Conservation (phyloP, 495 filamentous ascomycete species). For the Penicillium waksmanii region DNA sequence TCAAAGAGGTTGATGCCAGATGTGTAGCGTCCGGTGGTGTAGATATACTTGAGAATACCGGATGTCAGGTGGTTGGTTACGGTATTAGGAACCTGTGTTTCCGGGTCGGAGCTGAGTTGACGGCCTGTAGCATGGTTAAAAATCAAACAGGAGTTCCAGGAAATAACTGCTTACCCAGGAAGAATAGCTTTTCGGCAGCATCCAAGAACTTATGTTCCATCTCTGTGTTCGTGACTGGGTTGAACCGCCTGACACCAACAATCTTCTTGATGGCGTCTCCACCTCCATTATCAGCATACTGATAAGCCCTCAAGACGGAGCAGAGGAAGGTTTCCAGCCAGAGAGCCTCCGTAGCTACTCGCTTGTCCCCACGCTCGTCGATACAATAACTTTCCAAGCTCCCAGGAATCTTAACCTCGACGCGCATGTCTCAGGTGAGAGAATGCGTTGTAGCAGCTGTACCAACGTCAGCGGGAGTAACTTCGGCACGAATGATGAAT, state of each 20-base stretch:
- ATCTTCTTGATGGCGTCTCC: slow-evolving; percentile 93
- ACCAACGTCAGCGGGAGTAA: slow-evolving; percentile 22
- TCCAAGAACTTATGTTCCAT: slow-evolving; percentile 96
- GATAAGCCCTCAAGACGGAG: slow-evolving; percentile 88
- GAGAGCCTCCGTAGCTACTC: slow-evolving; percentile 85
- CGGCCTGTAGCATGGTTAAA: slow-evolving; percentile 63
- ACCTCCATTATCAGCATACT: slow-evolving; percentile 92
- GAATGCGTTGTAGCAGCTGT: slow-evolving; percentile 98
- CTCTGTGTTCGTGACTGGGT: slow-evolving; percentile 95
- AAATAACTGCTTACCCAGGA: slow-evolving; percentile 65
- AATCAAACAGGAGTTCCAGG: neutral
- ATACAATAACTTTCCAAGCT: slow-evolving; percentile 95
- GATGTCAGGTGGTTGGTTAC: slow-evolving; percentile 95
- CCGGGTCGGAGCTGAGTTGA: slow-evolving; percentile 94
- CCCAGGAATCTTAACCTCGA: slow-evolving; percentile 94
- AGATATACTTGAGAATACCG: slow-evolving; percentile 93
- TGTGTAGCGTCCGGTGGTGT: slow-evolving; percentile 91
- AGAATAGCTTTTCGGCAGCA: slow-evolving; percentile 92
- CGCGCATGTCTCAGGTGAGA: slow-evolving; percentile 97
- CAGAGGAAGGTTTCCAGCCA: slow-evolving; percentile 99
- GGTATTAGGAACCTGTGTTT: slow-evolving; percentile 95
- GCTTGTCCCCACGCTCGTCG: slow-evolving; percentile 92
- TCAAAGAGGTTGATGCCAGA: slow-evolving; percentile 98
- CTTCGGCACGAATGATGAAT: neutral
- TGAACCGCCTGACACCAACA: slow-evolving; percentile 91